Percentiles rank a stretch among this genome's conserved stretches.
Evolutionary conservation across 768 basidiomycete genomes (phyloP).

Genomic region (Serpula lacrymans): DNA sequence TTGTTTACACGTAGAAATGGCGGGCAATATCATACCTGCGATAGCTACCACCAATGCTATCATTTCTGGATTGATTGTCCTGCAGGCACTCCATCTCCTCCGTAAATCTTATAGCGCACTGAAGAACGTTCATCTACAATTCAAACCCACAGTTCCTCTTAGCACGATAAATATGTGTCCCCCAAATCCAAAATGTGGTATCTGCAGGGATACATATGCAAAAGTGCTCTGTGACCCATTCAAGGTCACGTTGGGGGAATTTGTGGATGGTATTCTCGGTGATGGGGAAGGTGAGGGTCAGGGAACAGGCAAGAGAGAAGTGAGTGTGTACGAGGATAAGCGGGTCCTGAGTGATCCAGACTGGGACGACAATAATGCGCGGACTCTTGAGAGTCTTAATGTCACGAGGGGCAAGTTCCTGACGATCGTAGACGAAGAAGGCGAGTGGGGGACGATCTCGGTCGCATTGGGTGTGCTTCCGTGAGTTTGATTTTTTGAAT

Average conservation of each 20-base stretch:
- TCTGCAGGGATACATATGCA: conserved; percentile 85
- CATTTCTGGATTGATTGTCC: conserved; percentile 89
- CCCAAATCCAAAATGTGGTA: conserved; percentile 77
- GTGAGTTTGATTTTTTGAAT: conserved; percentile 42
- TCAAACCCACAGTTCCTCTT: conserved; percentile 76
- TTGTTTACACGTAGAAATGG: conserved; percentile 72
- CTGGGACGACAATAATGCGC: conserved; percentile 83
- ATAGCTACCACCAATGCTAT: conserved; percentile 99
- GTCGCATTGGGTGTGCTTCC: conserved; percentile 67
- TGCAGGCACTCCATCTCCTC: conserved; percentile 86
- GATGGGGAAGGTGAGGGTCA: conserved; percentile 33
- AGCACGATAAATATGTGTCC: conserved; percentile 59
- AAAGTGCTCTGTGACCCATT: conserved; percentile 71
- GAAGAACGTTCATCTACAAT: conserved; percentile 76
- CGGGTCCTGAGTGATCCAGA: conserved; percentile 89
- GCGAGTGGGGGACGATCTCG: conserved; percentile 65
- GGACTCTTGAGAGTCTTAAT: conserved; percentile 78
- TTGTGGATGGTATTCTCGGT: conserved; percentile 67
- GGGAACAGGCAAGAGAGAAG: conserved; percentile 47
- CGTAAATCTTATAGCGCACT: conserved; percentile 57
- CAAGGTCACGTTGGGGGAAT: conserved; percentile 64
- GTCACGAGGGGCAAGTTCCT: conserved; percentile 84
- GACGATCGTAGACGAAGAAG: conserved; percentile 87
- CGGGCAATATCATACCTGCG: conserved; percentile 98
- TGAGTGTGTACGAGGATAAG: conserved; percentile 85